A percentile compares a stretch with the other conserved stretches of the same genome.
These are phyloP conservation scores for Rhizopus sp. DNA, from an alignment of 371 early-diverging fungal species.

Conservation along the genomic window DNA sequence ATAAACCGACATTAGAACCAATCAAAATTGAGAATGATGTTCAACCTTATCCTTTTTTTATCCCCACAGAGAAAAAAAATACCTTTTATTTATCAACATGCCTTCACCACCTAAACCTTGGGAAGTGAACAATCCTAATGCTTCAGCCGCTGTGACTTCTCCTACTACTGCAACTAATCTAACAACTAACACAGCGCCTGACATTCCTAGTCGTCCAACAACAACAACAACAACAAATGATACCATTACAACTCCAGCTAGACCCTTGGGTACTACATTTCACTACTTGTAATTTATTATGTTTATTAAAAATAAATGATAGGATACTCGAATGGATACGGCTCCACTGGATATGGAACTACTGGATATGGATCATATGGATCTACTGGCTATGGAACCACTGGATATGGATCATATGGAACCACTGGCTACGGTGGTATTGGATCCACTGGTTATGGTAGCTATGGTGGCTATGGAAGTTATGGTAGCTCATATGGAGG, in stretches of 20 bases:
- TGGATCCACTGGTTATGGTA: conserved; percentile 26
- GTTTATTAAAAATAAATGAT: not conserved
- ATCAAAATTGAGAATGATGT: no score
- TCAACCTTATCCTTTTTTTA: no score
- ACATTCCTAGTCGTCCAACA: conserved; percentile 17
- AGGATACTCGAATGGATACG: conserved; percentile 5
- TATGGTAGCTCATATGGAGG: conserved; percentile 39
- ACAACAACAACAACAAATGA: conserved; percentile 11
- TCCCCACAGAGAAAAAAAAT: no score
- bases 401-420: conserved; percentile 38
- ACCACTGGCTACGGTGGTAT: conserved; percentile 18
- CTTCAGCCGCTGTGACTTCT: conserved; percentile 19
- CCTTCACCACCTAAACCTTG: conserved; percentile 90
- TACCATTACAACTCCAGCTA: conserved; percentile 13
- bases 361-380: conserved; percentile 22
- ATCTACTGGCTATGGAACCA: conserved; percentile 22
- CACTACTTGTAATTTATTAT: not conserved
- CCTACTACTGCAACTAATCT: conserved; percentile 26
- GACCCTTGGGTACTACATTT: conserved; percentile 31
- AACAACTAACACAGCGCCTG: conserved; percentile 17
- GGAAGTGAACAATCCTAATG: conserved; percentile 59
- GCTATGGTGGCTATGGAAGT: conserved; percentile 30
- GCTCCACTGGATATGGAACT: conserved; percentile 9
- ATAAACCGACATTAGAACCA: no score
- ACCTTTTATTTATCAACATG: conserved; percentile 6